These are phyloP conservation scores for Penstemon davidsonii DNA, from an alignment of 257 asterid genomes.

Conservation along the genomic window DNA sequence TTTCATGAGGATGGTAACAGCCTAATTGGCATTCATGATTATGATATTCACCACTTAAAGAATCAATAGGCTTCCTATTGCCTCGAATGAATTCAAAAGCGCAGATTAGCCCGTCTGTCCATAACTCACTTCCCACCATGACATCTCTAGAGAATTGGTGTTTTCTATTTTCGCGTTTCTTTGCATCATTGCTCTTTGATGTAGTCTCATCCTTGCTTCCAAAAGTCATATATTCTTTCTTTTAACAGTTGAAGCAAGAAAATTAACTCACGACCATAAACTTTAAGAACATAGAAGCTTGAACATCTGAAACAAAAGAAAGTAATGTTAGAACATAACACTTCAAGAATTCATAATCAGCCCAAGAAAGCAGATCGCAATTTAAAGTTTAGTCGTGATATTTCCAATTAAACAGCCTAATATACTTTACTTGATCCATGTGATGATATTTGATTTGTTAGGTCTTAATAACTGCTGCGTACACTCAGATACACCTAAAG, in stretches of 20 bases:
- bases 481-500: conserved; percentile 8
- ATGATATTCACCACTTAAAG: conserved; percentile 22
- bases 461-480: background rate
- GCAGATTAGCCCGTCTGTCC: conserved; percentile 49
- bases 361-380: background rate
- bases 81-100: conserved; percentile 46
- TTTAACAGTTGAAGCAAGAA: conserved; percentile 23
- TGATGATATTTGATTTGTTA: background rate
- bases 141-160: conserved; percentile 38
- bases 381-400: background rate
- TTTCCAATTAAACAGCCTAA: conserved; percentile 5
- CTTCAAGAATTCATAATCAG: background rate
- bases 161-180: conserved; percentile 31
- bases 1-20: conserved; percentile 33
- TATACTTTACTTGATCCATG: background rate
- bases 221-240: conserved; percentile 16
- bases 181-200: conserved; percentile 32
- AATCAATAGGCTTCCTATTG: conserved; percentile 27
- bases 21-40: conserved; percentile 21
- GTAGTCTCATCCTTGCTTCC: conserved; percentile 18
- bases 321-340: background rate
- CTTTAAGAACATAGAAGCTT: background rate
- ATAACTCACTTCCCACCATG: conserved; percentile 34
- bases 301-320: conserved; percentile 20
- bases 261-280: conserved; percentile 17